These are phyloP conservation scores for Candida jianshihensis DNA, from an alignment of 805 yeast species.

Conservation along the genomic window DNA sequence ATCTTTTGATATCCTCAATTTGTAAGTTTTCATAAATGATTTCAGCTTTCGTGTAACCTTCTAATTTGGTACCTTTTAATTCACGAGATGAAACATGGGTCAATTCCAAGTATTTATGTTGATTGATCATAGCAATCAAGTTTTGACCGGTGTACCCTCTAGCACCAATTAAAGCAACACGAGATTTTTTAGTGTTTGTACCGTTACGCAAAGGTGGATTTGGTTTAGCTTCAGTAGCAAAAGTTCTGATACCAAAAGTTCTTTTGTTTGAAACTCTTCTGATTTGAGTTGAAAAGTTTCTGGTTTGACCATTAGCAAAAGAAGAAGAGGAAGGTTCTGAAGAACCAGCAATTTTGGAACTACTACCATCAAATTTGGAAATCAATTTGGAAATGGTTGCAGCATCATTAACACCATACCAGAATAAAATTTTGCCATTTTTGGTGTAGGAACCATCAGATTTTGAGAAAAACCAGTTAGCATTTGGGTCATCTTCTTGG, in stretches of 20 bases:
- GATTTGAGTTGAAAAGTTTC: conserved; percentile 16
- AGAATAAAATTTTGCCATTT: conserved; percentile 84
- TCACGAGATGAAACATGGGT: conserved; percentile 96
- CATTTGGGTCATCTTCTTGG: conserved; percentile 82
- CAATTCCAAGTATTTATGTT: conserved; percentile 81
- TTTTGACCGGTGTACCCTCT: conserved; percentile 97
- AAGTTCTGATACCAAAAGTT: conserved; percentile 22
- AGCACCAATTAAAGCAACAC: conserved; percentile 94
- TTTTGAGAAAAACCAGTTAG: conserved; percentile 85
- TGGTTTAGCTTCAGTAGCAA: conserved; percentile 44
- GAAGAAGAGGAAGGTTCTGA: too few species aligned
- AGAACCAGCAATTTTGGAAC: conserved; percentile 25
- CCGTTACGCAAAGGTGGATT: conserved; percentile 69
- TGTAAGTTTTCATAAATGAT: conserved; percentile 80
- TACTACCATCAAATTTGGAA: conserved; percentile 38
- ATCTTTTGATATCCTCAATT: conserved; percentile 72
- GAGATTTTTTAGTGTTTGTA: conserved; percentile 51
- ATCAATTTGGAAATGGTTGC: conserved; percentile 58
- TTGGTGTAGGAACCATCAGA: conserved; percentile 92
- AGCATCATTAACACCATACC: conserved; percentile 81
- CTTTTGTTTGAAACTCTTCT: conserved; percentile 14
- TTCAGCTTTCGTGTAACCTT: conserved; percentile 79
- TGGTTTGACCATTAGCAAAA: too few species aligned
- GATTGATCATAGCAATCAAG: conserved; percentile 76
- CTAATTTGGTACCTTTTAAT: conserved; percentile 75